Evolutionary conservation across 441 rosid genomes (phyloP).

Genomic region (Populus hybrid): DNA sequence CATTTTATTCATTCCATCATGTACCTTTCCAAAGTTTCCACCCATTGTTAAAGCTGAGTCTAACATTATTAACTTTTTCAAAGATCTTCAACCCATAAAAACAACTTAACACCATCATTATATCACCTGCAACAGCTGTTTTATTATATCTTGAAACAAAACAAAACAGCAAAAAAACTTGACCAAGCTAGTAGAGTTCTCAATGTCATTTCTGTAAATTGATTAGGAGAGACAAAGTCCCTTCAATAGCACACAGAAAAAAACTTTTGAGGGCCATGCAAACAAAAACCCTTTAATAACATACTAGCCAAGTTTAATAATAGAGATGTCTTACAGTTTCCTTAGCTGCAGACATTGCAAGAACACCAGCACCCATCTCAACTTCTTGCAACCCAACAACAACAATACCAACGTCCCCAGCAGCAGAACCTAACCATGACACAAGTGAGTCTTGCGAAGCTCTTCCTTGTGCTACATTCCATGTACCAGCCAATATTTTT

Average conservation of each 20-base stretch:
- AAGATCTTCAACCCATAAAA: background rate
- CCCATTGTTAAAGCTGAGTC: background rate
- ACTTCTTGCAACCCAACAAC: slow-evolving; percentile 98
- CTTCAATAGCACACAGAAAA: background rate
- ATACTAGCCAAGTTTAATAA: background rate
- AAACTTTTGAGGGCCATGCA: too few relatives aligned
- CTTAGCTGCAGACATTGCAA: slow-evolving; percentile 99
- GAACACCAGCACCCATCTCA: slow-evolving; percentile 98
- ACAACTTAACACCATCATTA: background rate
- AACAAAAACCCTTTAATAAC: background rate
- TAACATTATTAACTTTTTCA: background rate
- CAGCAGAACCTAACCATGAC: slow-evolving; percentile 87
- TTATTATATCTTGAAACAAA: background rate
- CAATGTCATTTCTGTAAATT: background rate
- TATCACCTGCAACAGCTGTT: background rate
- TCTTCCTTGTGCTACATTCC: slow-evolving; percentile 99
- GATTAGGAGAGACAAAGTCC: background rate
- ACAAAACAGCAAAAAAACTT: background rate
- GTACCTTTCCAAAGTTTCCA: background rate
- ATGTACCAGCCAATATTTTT: slow-evolving; percentile 75
- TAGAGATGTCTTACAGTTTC: slow-evolving; percentile 73
- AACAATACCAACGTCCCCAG: slow-evolving; percentile 78
- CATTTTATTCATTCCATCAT: background rate
- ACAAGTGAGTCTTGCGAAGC: slow-evolving; percentile 77
- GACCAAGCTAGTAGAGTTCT: background rate